Evolutionary conservation across 331 rosid genomes (phyloP).

Genomic region (Acacia pycnantha): DNA sequence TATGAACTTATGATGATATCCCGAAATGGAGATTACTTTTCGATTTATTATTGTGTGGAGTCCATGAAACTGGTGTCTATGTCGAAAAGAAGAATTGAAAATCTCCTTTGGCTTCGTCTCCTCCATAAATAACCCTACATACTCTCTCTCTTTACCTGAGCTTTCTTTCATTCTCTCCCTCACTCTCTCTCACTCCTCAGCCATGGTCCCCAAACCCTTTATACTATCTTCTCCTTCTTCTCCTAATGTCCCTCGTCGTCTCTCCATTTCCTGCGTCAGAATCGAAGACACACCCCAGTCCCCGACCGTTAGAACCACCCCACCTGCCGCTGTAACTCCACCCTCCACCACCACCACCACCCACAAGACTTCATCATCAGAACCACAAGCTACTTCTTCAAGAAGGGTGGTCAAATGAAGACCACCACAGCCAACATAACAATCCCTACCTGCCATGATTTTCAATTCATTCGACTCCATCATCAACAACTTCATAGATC

Average conservation of each 20-base stretch:
- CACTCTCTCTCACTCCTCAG: neutral
- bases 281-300: conserved; percentile 43
- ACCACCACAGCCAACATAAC: neutral
- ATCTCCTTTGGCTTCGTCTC: too few relatives aligned
- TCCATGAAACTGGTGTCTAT: too few relatives aligned
- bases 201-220: conserved; percentile 31
- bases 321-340: neutral
- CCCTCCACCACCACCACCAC: neutral
- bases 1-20: too few relatives aligned
- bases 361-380: neutral
- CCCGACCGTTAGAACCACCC: neutral
- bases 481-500: conserved; percentile 86
- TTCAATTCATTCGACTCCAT: conserved; percentile 63
- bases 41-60: too few relatives aligned
- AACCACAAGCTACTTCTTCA: neutral
- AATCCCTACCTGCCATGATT: conserved; percentile 29
- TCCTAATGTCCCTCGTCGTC: conserved; percentile 8
- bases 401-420: conserved; percentile 5
- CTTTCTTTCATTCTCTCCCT: neutral
- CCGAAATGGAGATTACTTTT: too few relatives aligned
- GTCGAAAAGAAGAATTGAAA: too few relatives aligned
- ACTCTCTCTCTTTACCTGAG: neutral
- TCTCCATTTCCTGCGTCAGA: conserved; percentile 39
- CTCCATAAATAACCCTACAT: too few relatives aligned
- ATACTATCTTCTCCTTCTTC: conserved; percentile 19